Evolutionary conservation across 495 filamentous ascomycete genomes (phyloP).

Genomic region (Penicillium alfredii): DNA sequence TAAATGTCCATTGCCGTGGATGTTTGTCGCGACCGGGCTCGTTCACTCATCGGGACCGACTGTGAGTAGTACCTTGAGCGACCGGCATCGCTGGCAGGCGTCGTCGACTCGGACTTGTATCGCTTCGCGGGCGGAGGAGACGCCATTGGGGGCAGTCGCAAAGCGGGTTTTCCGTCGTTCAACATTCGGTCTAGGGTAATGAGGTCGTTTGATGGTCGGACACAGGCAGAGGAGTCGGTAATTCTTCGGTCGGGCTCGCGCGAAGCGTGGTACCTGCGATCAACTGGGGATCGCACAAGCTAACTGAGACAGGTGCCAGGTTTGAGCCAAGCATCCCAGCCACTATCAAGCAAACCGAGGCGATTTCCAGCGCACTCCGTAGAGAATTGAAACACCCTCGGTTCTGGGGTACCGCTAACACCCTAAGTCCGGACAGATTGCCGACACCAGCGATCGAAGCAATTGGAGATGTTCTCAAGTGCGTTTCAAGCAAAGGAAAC

Average conservation of each 20-base stretch:
- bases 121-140: conserved; percentile 23
- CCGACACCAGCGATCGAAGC: not conserved
- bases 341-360: conserved; percentile 1
- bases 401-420: no score
- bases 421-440: conserved; percentile 4
- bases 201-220: no score
- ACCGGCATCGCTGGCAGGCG: conserved; percentile 17
- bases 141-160: conserved; percentile 19
- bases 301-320: not conserved
- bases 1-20: conserved; percentile 43
- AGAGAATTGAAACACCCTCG: no score
- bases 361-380: no score
- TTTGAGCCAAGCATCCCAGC: conserved; percentile 9
- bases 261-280: no score
- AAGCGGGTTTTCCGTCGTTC: conserved; percentile 5
- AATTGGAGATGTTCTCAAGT: not conserved
- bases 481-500: not conserved
- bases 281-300: conserved; percentile 7
- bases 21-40: conserved; percentile 30
- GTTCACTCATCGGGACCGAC: conserved; percentile 25
- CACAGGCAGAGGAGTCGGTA: no score
- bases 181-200: no score
- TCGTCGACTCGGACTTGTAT: conserved; percentile 25
- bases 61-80: conserved; percentile 26
- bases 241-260: no score